Percentiles rank a stretch among this genome's conserved stretches.
These are phyloP conservation scores for Sporisorium exsertum DNA, from an alignment of 1,284 basidiomycete genomes.

Conservation along the genomic window DNA sequence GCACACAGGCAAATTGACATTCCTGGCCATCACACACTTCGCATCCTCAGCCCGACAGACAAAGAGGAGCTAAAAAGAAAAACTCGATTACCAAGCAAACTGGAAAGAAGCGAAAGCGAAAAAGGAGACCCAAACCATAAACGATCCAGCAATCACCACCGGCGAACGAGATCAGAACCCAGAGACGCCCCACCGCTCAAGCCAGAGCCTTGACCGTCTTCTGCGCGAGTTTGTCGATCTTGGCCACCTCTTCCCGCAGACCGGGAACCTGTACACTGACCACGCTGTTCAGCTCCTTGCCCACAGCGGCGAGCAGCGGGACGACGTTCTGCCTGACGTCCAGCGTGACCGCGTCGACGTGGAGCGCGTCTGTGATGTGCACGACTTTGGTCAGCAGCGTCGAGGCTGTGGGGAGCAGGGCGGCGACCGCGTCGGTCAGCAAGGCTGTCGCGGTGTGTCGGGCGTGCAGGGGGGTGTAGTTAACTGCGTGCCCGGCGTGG, in stretches of 20 bases:
- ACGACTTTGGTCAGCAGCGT: conserved; percentile 14
- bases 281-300: neutral
- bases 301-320: conserved; percentile 12
- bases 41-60: neutral
- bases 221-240: conserved; percentile 3
- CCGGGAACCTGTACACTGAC: conserved; percentile 5
- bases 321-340: conserved; percentile 11
- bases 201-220: conserved; percentile 14
- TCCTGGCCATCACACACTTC: neutral
- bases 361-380: conserved; percentile 15
- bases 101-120: neutral
- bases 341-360: conserved; percentile 1
- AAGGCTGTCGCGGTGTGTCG: neutral
- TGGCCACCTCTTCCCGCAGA: conserved; percentile 2
- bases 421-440: conserved; percentile 20
- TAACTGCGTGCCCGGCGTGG: neutral
- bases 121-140: neutral
- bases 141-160: neutral
- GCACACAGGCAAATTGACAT: neutral
- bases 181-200: conserved; percentile 3
- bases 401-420: conserved; percentile 3
- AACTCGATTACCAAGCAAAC: no score
- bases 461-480: conserved; percentile 1
- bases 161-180: no score
- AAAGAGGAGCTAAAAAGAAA: neutral